Base-by-base conservation (phyloP, 2,329 filamentous ascomycete species). In the Diaporthe ilicicola region DNA sequence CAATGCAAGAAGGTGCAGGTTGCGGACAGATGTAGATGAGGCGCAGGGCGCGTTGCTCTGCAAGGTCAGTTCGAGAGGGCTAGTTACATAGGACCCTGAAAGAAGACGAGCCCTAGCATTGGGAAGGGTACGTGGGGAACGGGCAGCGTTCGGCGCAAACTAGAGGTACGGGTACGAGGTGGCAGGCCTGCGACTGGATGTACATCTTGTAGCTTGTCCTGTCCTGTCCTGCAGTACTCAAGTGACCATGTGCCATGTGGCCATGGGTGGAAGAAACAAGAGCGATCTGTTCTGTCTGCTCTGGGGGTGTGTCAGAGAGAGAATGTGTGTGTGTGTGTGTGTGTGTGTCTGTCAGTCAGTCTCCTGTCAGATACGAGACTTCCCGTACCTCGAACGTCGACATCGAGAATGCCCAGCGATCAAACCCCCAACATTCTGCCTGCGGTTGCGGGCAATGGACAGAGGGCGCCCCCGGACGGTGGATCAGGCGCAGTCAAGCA, bases 11-110 rank as follows among this genome's bases (percentile, higher is more conserved):
- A 67, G 61, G 62, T 66, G 71, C 64, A 69, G 69, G 69, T 73
- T 64, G 62, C 24, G 65, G 69, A 59, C 64, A 51, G 42, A 71
- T 65, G 71, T 73, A 73, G 68, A 66, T 67, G 71, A 55, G 71
- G 71, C 69, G 71, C 71, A 73, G 71, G 71, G 64, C 55, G 22
- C 65, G 65, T 53, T 73, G 48, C 64, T 61, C 46, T 68, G 69
- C 61, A 70, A 56, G 64, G 56, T 68, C 32, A 42, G 51, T 70
- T 70, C 44, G 54, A 68, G 50, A 59, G 65, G 64, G 70, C 59
- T 46, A 32, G 69, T 69, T 61, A 71, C 71, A 73, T 71, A 65
- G 69, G 71, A 70, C 56, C 69, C 51, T 68, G 62, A 71, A 51
- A 29, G 37, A 29, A 55, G 69, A 69, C 56, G 69, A 62, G 65